phyloP scores from a whole-genome alignment of 495 filamentous ascomycete species.

The Aspergillus sparsus region DNA sequence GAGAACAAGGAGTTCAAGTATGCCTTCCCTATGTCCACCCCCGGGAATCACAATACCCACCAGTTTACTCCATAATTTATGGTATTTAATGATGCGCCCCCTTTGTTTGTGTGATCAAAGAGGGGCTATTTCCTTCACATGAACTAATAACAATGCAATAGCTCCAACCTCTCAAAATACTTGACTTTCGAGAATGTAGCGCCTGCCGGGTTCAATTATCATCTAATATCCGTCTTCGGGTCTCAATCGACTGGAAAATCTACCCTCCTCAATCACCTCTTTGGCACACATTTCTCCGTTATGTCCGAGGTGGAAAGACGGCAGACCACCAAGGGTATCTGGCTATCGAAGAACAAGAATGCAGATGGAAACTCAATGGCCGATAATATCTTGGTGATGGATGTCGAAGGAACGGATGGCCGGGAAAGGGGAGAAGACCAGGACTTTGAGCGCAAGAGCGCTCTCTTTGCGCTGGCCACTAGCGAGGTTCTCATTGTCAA shows the following conservation, averaged over 20 bases:
- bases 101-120: slow-evolving; percentile 1
- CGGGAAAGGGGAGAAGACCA: slow-evolving; percentile 96
- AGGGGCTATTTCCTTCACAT: slow-evolving; percentile 9
- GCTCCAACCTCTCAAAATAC: slow-evolving; percentile 78
- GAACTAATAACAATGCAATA: slow-evolving; percentile 41
- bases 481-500: slow-evolving; percentile 98
- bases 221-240: slow-evolving; percentile 97
- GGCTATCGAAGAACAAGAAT: slow-evolving; percentile 95
- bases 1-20: slow-evolving; percentile 97
- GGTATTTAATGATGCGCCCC: neutral
- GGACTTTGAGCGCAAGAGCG: slow-evolving; percentile 97
- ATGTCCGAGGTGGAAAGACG: slow-evolving; percentile 90
- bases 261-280: slow-evolving; percentile 92
- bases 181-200: slow-evolving; percentile 75
- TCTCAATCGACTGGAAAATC: slow-evolving; percentile 99
- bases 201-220: slow-evolving; percentile 94
- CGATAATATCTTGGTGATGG: slow-evolving; percentile 98
- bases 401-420: slow-evolving; percentile 97
- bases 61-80: neutral
- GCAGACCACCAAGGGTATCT: slow-evolving; percentile 98
- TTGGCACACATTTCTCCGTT: slow-evolving; percentile 92
- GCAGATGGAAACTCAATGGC: slow-evolving; percentile 64
- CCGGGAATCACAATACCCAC: neutral
- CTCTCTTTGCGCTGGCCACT: slow-evolving; percentile 92
- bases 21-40: slow-evolving; percentile 20